phyloP scores from a whole-genome alignment of 306 rosid genomes.

The Sophora flavescens region DNA sequence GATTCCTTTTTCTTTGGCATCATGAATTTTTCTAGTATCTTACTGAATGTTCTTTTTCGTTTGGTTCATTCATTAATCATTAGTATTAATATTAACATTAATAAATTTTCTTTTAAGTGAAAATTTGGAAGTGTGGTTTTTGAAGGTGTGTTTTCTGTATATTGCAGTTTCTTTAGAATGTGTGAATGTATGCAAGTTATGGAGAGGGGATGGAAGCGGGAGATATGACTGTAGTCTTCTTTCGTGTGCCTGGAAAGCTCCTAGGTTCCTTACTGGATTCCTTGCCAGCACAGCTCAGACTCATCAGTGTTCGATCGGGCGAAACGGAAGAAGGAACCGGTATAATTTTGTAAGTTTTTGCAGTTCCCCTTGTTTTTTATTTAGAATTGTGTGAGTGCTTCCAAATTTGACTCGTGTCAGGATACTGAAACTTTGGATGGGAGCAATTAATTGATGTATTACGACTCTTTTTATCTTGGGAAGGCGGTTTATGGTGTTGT shows the following conservation, averaged over 20 bases:
- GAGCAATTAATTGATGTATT: constrained; percentile 1
- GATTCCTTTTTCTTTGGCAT: background rate
- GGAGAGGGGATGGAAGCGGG: constrained; percentile 83
- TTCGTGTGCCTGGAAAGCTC: constrained; percentile 95
- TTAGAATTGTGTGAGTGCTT: constrained; percentile 31
- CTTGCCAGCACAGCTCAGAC: constrained; percentile 91
- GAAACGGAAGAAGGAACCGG: constrained; percentile 71
- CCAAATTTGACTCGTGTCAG: constrained; percentile 13
- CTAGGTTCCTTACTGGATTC: constrained; percentile 91
- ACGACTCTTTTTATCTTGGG: background rate
- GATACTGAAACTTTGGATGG: constrained; percentile 8
- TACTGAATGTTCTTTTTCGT: background rate
- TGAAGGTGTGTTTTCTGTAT: constrained; percentile 13
- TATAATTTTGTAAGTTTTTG: constrained; percentile 73
- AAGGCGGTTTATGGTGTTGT: background rate
- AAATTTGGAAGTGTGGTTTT: constrained; percentile 46
- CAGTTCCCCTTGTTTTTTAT: constrained; percentile 47
- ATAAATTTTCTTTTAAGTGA: background rate
- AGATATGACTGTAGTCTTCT: constrained; percentile 81
- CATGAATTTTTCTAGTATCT: constrained; percentile 18
- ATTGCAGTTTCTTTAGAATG: constrained; percentile 91
- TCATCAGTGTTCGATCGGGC: constrained; percentile 53
- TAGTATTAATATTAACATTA: background rate
- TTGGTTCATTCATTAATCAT: background rate
- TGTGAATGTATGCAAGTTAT: constrained; percentile 79